Evolutionary conservation across 306 rosid species (phyloP).

Genomic region (Arachis hypogaea): DNA sequence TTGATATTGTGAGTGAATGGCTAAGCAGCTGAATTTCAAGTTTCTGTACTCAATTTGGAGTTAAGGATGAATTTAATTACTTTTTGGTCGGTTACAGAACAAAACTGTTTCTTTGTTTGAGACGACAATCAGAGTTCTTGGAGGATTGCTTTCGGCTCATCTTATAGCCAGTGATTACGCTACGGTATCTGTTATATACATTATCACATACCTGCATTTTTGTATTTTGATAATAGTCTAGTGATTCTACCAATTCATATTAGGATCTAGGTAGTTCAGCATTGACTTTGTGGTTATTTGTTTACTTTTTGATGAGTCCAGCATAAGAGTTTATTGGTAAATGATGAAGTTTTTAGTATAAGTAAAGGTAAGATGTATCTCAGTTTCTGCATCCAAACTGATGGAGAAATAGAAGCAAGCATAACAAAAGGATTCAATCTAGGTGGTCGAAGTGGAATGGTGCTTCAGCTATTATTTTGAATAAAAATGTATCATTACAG

Average conservation of each 20-base stretch:
- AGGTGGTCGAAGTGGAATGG: no score
- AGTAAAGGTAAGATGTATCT: no score
- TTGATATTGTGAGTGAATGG: slow-evolving; percentile 81
- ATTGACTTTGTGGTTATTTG: not conserved
- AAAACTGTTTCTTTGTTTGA: slow-evolving; percentile 92
- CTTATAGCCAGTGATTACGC: slow-evolving; percentile 87
- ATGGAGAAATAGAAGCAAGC: no score
- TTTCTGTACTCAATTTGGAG: not conserved
- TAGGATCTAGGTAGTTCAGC: not conserved
- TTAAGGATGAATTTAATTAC: not conserved
- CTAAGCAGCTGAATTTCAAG: not conserved
- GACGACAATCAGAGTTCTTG: slow-evolving; percentile 87
- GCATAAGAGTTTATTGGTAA: not conserved
- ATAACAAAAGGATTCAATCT: no score
- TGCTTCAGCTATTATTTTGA: no score
- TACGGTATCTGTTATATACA: slow-evolving; percentile 62
- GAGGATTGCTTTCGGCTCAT: slow-evolving; percentile 94
- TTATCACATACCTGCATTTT: slow-evolving; percentile 3
- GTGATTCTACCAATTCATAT: not conserved
- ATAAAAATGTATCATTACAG: no score
- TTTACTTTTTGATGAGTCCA: no score
- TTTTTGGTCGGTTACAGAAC: slow-evolving; percentile 62
- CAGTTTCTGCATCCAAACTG: no score
- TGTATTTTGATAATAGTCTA: slow-evolving; percentile 11
- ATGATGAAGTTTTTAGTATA: not conserved